Evolutionary conservation across 805 yeast genomes (phyloP).

Genomic region (Candida silvatica): DNA sequence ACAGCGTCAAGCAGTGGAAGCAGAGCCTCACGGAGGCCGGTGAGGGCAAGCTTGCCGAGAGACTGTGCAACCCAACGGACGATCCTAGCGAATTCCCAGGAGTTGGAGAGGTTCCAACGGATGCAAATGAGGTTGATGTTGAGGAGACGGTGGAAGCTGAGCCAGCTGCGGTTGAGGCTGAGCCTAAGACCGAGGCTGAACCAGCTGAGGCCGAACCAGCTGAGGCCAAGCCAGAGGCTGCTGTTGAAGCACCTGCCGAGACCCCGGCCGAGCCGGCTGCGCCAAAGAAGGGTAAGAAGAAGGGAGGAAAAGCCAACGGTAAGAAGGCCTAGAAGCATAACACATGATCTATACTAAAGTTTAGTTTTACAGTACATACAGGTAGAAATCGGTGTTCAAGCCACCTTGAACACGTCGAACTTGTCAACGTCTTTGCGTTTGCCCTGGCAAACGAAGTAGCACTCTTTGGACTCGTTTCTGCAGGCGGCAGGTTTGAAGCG

Average conservation of each 20-base stretch:
- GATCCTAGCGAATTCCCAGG: conserved; percentile 31
- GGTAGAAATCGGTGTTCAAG: conserved; percentile 1
- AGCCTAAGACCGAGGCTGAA: conserved; percentile 12
- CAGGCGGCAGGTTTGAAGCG: conserved; percentile 79
- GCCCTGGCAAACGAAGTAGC: conserved; percentile 65
- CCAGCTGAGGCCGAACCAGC: conserved; percentile 8
- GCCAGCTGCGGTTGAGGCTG: conserved; percentile 10
- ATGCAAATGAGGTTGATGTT: conserved; percentile 13
- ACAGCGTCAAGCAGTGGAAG: conserved; percentile 62
- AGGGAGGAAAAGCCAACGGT: neutral
- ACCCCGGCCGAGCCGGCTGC: neutral
- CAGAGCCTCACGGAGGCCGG: conserved; percentile 39
- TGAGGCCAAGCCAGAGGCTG: neutral
- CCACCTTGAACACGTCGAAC: conserved; percentile 30
- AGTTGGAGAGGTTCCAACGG: conserved; percentile 23
- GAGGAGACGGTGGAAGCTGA: conserved; percentile 15
- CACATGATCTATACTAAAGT: neutral
- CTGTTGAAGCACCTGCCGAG: too few relatives aligned
- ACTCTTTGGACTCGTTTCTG: conserved; percentile 71
- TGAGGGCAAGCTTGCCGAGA: conserved; percentile 49
- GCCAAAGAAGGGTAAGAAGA: neutral
- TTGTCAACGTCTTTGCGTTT: conserved; percentile 36
- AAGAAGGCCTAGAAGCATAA: neutral
- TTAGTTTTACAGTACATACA: neutral
- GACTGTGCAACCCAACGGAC: conserved; percentile 40